phyloP scores from a whole-genome alignment of 148 eudicot species.

The Nepenthes gracilis region DNA sequence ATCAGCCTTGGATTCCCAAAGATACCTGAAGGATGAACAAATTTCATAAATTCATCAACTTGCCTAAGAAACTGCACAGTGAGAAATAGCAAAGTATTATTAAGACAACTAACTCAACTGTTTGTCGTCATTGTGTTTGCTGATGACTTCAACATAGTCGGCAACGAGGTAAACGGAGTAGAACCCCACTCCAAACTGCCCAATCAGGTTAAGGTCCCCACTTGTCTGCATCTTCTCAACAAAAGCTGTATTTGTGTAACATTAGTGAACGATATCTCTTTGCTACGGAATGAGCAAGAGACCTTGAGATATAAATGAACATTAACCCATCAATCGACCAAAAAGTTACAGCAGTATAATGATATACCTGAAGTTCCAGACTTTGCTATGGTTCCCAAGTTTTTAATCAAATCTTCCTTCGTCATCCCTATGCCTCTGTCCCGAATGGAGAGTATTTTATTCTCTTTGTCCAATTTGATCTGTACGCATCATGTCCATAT shows the following conservation, averaged over 20 bases:
- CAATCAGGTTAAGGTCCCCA: constrained; percentile 93
- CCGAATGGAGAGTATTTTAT: constrained; percentile 78
- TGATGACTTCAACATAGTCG: constrained; percentile 94
- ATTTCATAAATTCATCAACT: not conserved
- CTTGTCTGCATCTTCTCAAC: constrained; percentile 99
- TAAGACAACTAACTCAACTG: constrained; percentile 38
- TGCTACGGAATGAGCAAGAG: no score
- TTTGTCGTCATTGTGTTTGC: constrained; percentile 95
- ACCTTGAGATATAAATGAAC: no score
- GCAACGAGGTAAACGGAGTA: constrained; percentile 98
- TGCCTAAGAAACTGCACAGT: not conserved
- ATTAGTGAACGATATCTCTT: not conserved
- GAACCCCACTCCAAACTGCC: constrained; percentile 98
- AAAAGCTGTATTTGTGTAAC: constrained; percentile 45
- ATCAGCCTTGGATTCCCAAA: constrained; percentile 99
- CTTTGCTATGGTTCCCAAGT: constrained; percentile 95
- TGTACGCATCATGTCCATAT: constrained; percentile 15
- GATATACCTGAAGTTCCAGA: constrained; percentile 94
- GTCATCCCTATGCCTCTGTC: constrained; percentile 99
- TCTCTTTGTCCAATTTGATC: constrained; percentile 92
- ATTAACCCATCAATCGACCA: no score
- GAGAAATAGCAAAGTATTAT: not conserved
- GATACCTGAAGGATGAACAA: constrained; percentile 40
- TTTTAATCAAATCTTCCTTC: constrained; percentile 93
- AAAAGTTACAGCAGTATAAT: not conserved